Evolutionary conservation across 805 yeast species (phyloP), one percentile per base, ranked within the genome.

Genomic region (Dipodascus albidus): DNA sequence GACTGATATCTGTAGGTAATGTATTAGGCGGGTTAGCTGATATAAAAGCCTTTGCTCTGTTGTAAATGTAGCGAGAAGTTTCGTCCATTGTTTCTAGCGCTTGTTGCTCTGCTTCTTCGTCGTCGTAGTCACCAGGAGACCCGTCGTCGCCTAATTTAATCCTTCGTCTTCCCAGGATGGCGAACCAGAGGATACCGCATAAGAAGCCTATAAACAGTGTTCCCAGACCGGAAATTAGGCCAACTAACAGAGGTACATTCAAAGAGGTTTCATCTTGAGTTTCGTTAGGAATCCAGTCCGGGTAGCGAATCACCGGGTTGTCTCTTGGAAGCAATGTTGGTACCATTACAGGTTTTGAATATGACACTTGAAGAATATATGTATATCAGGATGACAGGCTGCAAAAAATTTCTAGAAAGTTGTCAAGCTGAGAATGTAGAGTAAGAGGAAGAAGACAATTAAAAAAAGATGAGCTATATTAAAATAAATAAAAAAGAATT

Each of bases 11-110:
- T 58, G 77, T 65, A 59, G 73, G 63, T 56, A 65, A 59, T 58
- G 74, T 55, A 61, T 67, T 69, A 1, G 79, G 77, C 15, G 77
- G 71, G 54, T 71, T 69, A 19, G 65, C 68, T 41, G 67, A 69
- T 38, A 70, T 60, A 59, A 71, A 78, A 20, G 70, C 67, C 56
- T 79, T 78, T 24, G 88, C 81, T 60, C 80, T 85, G 60, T 83
- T 77, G 59, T 82, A 85, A 47, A 81, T 66, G 61, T 82, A 83
- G 59, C 83, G 83, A 17, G 68, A 59, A 19, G 57, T 54, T 33
- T 71, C 75, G 52, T 67, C 76, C 67, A 87, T 88, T 54, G 81
- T 78, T 44, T 82, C 81, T 48, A 85, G 70, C 14, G 88, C 74
- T 54, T 76, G 81, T 41, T 74, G 74, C 59, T 83, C 77, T 48